A percentile compares a stretch with the other conserved stretches of the same genome.
phyloP scores from a whole-genome alignment of 1,139 yeast genomes.

The Zygoascus meyerae region DNA sequence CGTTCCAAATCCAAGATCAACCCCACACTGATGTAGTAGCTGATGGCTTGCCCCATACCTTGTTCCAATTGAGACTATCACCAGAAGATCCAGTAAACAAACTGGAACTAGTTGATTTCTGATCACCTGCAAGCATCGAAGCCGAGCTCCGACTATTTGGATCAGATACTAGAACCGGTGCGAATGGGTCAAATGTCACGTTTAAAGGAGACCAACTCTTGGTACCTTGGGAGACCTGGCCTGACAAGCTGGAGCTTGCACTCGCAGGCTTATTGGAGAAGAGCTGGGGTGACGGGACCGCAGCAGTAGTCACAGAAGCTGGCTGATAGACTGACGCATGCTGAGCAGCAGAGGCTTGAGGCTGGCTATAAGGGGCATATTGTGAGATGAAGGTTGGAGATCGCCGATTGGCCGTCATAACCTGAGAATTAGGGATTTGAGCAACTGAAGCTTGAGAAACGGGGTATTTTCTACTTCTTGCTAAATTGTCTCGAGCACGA shows the following conservation, averaged over 20 bases:
- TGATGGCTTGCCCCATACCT: constrained; percentile 17
- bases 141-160: not conserved
- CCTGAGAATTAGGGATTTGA: not conserved
- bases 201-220: constrained; percentile 10
- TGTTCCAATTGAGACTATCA: constrained; percentile 14
- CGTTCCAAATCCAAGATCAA: constrained; percentile 3
- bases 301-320: not conserved
- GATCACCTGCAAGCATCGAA: not conserved
- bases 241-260: constrained; percentile 1
- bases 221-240: constrained; percentile 2
- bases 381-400: not conserved
- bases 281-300: too few relatives aligned
- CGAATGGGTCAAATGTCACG: constrained; percentile 19
- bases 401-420: not conserved
- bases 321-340: not conserved
- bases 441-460: not conserved
- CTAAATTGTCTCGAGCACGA: constrained; percentile 15
- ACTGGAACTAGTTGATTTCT: not conserved
- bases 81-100: not conserved
- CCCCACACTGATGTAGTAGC: constrained; percentile 18
- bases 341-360: not conserved
- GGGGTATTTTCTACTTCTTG: constrained; percentile 13
- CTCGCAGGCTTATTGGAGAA: not conserved
- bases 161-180: constrained; percentile 12
- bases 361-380: not conserved